Percentiles rank a stretch among this genome's conserved stretches.
phyloP scores from a whole-genome alignment of 2,329 filamentous ascomycete genomes.

The Colletotrichum sp. region DNA sequence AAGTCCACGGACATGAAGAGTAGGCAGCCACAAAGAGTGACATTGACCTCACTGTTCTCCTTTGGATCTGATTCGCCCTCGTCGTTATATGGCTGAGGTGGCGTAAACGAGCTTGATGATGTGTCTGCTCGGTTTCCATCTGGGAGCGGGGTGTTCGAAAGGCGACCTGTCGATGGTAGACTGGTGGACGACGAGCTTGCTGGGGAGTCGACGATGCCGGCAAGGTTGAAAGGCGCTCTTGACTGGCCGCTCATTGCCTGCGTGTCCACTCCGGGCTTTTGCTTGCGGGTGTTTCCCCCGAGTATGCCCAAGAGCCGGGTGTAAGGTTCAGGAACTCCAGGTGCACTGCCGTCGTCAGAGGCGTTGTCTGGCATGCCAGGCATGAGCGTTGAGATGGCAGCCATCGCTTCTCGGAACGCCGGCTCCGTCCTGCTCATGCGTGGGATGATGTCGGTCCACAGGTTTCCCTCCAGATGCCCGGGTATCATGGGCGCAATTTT shows the following conservation, averaged over 20 bases:
- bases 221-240: background rate
- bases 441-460: constrained; percentile 51
- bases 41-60: background rate
- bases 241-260: background rate
- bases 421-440: constrained; percentile 50
- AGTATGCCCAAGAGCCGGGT: background rate
- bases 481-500: constrained; percentile 41
- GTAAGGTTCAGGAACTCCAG: background rate
- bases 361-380: background rate
- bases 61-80: background rate
- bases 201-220: background rate
- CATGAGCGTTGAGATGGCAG: constrained; percentile 49
- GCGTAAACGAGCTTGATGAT: constrained; percentile 31
- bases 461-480: constrained; percentile 43
- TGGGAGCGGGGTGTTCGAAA: background rate
- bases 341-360: background rate
- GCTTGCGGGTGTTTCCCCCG: background rate
- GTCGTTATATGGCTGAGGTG: constrained; percentile 35
- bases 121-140: background rate
- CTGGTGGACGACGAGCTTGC: constrained; percentile 4
- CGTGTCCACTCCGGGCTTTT: background rate
- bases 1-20: constrained; percentile 61
- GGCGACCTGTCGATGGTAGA: background rate
- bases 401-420: constrained; percentile 53
- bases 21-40: constrained; percentile 49